Evolutionary conservation across 2,329 filamentous ascomycete species (phyloP).

Genomic region (Apiospora pterosperma): DNA sequence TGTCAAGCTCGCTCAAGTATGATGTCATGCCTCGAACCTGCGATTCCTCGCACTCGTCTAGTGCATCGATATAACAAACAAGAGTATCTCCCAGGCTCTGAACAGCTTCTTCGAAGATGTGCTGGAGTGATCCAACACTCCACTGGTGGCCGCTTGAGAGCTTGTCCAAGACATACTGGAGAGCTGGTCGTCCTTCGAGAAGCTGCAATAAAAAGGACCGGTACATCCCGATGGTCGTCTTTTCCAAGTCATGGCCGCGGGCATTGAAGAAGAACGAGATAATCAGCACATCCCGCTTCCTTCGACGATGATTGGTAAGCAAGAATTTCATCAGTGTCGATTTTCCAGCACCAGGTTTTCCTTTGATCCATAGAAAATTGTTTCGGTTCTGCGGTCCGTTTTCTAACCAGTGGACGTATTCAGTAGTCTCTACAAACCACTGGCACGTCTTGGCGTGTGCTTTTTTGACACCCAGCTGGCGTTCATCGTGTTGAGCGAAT

Average conservation of each 20-base stretch:
- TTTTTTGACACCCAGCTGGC: constrained; percentile 28
- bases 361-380: constrained; percentile 31
- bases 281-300: too few relatives aligned
- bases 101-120: constrained; percentile 19
- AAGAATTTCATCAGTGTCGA: constrained; percentile 42
- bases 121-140: constrained; percentile 16
- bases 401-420: constrained; percentile 36
- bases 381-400: constrained; percentile 11
- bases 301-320: constrained; percentile 16
- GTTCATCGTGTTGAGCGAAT: constrained; percentile 38
- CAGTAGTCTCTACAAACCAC: constrained; percentile 34
- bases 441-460: constrained; percentile 34
- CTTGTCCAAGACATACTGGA: constrained; percentile 30
- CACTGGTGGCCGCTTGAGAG: background rate
- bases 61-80: constrained; percentile 28
- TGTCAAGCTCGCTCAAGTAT: constrained; percentile 35
- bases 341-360: constrained; percentile 31
- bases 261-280: constrained; percentile 51
- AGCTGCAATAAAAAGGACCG: constrained; percentile 46
- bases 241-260: constrained; percentile 39
- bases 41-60: constrained; percentile 45
- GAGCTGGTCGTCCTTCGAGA: constrained; percentile 27
- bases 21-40: constrained; percentile 39
- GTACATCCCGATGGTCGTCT: constrained; percentile 44
- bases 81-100: constrained; percentile 8